phyloP scores from a whole-genome alignment of 2,329 filamentous ascomycete species.

The Talaromyces islandicus region DNA sequence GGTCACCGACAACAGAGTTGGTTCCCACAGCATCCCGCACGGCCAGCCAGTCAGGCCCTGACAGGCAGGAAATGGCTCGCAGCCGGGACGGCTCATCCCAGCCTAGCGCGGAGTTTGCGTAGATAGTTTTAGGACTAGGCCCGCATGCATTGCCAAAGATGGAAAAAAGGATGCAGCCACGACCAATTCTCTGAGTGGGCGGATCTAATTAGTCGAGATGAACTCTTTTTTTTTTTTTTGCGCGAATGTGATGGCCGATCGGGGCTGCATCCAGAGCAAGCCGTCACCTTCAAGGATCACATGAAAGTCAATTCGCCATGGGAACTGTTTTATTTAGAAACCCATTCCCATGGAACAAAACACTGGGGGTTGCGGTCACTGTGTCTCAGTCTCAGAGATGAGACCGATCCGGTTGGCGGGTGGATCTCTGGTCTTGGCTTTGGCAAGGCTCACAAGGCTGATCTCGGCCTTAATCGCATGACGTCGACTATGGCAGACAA shows the following conservation, averaged over 20 bases:
- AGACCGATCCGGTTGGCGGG: not conserved
- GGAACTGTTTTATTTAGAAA: no score
- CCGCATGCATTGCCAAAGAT: not conserved
- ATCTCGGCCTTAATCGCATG: not conserved
- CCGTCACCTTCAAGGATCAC: not conserved
- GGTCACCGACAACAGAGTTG: not conserved
- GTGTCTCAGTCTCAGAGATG: no score
- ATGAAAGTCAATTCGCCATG: no score
- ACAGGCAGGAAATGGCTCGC: not conserved
- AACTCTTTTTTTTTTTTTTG: no score
- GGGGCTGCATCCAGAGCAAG: not conserved
- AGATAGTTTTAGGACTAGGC: not conserved
- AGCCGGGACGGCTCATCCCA: not conserved
- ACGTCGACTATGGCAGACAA: not conserved
- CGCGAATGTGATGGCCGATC: not conserved
- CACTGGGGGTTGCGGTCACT: no score
- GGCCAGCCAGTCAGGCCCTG: not conserved
- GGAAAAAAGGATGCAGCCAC: not conserved
- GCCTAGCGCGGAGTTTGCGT: not conserved
- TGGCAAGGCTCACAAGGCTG: conserved; percentile 1
- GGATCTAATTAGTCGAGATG: no score
- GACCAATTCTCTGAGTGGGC: no score
- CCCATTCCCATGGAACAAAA: not conserved
- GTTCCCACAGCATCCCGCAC: not conserved
- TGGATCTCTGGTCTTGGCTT: not conserved